Evolutionary conservation across 352 stramenopile genomes (phyloP).

Genomic region (Phytophthora litchii): DNA sequence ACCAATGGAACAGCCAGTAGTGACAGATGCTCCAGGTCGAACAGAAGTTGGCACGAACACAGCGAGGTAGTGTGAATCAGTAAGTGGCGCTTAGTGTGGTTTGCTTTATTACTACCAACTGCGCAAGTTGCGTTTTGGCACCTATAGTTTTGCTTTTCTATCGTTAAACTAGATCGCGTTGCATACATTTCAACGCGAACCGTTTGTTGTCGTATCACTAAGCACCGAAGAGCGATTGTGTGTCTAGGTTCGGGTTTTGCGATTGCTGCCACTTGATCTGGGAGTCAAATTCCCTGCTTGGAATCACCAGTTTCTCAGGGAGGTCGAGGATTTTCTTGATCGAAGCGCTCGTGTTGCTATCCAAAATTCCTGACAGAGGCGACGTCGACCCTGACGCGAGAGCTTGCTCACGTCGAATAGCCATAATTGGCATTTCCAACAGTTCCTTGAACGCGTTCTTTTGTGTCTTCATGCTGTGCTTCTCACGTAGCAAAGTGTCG

Average conservation of each 20-base stretch:
- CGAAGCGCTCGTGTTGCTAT: slow-evolving; percentile 29
- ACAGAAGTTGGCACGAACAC: slow-evolving; percentile 7
- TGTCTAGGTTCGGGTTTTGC: slow-evolving; percentile 54
- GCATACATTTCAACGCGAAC: background rate
- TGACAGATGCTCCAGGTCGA: slow-evolving; percentile 5
- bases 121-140: background rate
- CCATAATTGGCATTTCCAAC: slow-evolving; percentile 68
- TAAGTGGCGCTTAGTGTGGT: background rate
- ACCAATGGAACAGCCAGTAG: background rate
- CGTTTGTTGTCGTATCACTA: slow-evolving; percentile 24
- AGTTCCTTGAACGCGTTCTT: slow-evolving; percentile 87
- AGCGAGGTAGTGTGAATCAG: slow-evolving; percentile 1
- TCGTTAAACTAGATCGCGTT: slow-evolving; percentile 16
- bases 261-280: slow-evolving; percentile 54
- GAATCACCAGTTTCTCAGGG: slow-evolving; percentile 68
- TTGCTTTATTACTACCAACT: slow-evolving; percentile 20
- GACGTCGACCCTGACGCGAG: slow-evolving; percentile 40
- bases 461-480: slow-evolving; percentile 82
- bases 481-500: slow-evolving; percentile 63
- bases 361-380: slow-evolving; percentile 35
- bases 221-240: slow-evolving; percentile 54
- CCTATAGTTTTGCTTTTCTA: slow-evolving; percentile 24
- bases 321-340: slow-evolving; percentile 69
- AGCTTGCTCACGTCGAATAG: slow-evolving; percentile 46
- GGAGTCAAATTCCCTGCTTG: slow-evolving; percentile 54